phyloP scores from a whole-genome alignment of 2,329 filamentous ascomycete species.

The Sarocladiaceae sp. region DNA sequence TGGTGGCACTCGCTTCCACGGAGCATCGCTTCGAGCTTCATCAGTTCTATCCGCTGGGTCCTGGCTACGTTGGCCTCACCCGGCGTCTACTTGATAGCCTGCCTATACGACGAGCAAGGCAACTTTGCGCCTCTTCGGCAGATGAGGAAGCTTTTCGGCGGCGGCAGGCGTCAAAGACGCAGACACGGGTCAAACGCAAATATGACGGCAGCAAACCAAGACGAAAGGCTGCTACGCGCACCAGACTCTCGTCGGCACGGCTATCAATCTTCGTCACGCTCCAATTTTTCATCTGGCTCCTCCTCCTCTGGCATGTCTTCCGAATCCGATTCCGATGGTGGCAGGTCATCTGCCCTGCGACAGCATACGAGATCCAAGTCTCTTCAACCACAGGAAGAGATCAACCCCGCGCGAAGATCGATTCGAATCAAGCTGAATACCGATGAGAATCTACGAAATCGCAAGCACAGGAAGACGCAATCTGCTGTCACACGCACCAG shows the following conservation, averaged over 20 bases:
- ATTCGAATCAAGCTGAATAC: constrained; percentile 87
- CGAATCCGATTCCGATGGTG: constrained; percentile 61
- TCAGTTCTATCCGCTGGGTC: constrained; percentile 72
- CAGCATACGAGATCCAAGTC: constrained; percentile 61
- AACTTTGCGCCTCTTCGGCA: constrained; percentile 73
- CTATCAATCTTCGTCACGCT: constrained; percentile 18
- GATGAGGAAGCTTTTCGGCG: constrained; percentile 56
- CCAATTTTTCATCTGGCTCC: constrained; percentile 20
- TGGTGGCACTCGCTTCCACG: constrained; percentile 56
- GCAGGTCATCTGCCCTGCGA: constrained; percentile 18
- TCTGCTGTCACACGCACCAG: constrained; percentile 39
- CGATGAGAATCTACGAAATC: constrained; percentile 67
- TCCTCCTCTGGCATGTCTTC: constrained; percentile 61
- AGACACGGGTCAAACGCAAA: constrained; percentile 32
- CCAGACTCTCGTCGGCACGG: constrained; percentile 11
- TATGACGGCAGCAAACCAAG: constrained; percentile 19
- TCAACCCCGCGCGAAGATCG: constrained; percentile 61
- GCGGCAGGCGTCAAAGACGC: constrained; percentile 33
- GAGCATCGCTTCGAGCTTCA: constrained; percentile 63
- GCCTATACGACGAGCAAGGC: constrained; percentile 75
- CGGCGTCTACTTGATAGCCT: constrained; percentile 74
- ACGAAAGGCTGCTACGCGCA: constrained; percentile 19
- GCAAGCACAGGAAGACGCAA: constrained; percentile 61
- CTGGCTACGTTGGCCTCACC: constrained; percentile 73
- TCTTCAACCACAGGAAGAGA: constrained; percentile 53